Base-by-base conservation (phyloP, 148 eudicot species). In the Rhododendron williamsianum region DNA sequence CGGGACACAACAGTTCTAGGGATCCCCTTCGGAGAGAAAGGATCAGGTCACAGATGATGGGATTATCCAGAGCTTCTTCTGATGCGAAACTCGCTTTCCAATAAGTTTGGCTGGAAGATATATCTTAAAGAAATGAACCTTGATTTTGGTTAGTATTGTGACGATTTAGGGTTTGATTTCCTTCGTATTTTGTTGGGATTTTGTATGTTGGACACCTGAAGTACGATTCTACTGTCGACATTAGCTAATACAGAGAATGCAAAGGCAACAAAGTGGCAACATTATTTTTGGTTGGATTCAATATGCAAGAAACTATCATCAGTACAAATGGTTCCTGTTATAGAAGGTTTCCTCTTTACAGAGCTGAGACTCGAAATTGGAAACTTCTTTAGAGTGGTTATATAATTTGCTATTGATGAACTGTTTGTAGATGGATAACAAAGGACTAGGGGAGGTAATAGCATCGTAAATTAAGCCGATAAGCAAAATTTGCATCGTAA, bases 21-120 rank as follows among this genome's bases (percentile, higher is more conserved):
- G 89, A 90, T 84, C 73, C 87, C 2, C 91, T 86, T 41, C 84
- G 90, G 19, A 46, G 89, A 15, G 91, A 91, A 12, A 91, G 89
- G 51, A 87, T 93, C 84, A 92, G 87, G 87, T 91, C 93, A 11
- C 90, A 86, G 67, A 89, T 93, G 79, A 91, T 82, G 92, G 90
- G 89, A 3, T 92, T 89, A 78, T 81, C 90, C 1, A 76, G 89
- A 85, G 93, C 93, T 85, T 90, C 93, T 54, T 87, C 89, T 12
- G 84, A 87, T 81, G 94, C 90, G 84, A 89, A 90, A 46, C 71
- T 93, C 84, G 46, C 81, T 51, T 89, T 92, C 83, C 87, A 88
- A 41, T 86, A 87, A 86, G 18, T 45, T 77, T 30, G 76, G 81
- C 13, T 78, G 10, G 10, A 23, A 43, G 30, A 23, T 41, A 41